These are phyloP conservation scores for Microcera coccophila DNA, from an alignment of 2,329 filamentous ascomycete genomes.

Conservation along the genomic window DNA sequence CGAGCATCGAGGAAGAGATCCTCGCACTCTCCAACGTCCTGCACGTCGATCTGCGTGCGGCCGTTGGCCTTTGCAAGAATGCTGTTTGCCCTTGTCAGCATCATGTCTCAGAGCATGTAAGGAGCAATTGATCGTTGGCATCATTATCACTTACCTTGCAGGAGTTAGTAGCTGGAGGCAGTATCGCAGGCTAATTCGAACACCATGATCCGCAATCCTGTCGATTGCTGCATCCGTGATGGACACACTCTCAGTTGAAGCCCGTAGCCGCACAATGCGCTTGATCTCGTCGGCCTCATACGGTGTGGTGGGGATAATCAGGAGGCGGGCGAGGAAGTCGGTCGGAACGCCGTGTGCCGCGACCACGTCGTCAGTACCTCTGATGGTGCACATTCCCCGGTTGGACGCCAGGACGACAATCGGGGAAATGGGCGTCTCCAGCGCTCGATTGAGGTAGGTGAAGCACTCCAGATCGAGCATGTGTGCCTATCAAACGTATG, in stretches of 20 bases:
- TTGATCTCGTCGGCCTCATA: slow-evolving; percentile 89
- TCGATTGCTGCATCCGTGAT: slow-evolving; percentile 80
- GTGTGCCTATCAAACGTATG: slow-evolving; percentile 64
- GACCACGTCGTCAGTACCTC: slow-evolving; percentile 75
- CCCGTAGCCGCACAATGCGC: slow-evolving; percentile 80
- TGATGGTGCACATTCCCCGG: slow-evolving; percentile 87
- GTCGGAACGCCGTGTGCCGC: slow-evolving; percentile 91
- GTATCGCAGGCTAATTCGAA: slow-evolving; percentile 86
- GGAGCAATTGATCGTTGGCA: not conserved
- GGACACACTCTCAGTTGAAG: slow-evolving; percentile 73
- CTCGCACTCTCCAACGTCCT: slow-evolving; percentile 76
- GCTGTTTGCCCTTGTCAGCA: slow-evolving; percentile 43
- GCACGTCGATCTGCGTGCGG: slow-evolving; percentile 69
- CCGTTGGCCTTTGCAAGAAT: slow-evolving; percentile 86
- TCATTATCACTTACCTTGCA: slow-evolving; percentile 54
- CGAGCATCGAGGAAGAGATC: slow-evolving; percentile 80
- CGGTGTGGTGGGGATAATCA: slow-evolving; percentile 91
- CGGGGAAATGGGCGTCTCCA: slow-evolving; percentile 90
- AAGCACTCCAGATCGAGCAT: slow-evolving; percentile 99
- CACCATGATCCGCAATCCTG: slow-evolving; percentile 81
- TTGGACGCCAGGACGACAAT: slow-evolving; percentile 98
- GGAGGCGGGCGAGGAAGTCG: slow-evolving; percentile 86
- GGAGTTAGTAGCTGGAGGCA: slow-evolving; percentile 88
- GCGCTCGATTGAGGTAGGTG: slow-evolving; percentile 96
- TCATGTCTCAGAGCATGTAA: slow-evolving; percentile 27